These are phyloP conservation scores for Alternaria atra DNA, from an alignment of 2,329 filamentous ascomycete genomes.

Conservation along the genomic window DNA sequence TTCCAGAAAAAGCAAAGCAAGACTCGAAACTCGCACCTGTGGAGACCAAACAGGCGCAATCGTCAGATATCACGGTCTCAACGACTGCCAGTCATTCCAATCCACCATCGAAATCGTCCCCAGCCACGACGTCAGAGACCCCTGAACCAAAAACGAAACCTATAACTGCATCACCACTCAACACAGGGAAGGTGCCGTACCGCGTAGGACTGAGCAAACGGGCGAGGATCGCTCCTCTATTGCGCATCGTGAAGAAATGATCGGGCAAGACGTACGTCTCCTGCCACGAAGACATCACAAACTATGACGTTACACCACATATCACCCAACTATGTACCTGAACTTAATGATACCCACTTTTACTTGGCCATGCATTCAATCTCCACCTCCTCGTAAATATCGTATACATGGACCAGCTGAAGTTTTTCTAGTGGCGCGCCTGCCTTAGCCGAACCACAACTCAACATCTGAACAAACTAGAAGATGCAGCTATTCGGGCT, in stretches of 20 bases:
- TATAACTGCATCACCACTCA: conserved; percentile 34
- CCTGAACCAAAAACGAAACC: conserved; percentile 29
- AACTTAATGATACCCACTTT: conserved; percentile 25
- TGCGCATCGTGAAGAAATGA: conserved; percentile 58
- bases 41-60: not conserved
- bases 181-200: conserved; percentile 54
- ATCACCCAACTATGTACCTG: not conserved
- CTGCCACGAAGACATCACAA: not conserved
- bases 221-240: conserved; percentile 58
- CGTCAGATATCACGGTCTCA: not conserved
- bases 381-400: conserved; percentile 2
- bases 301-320: not conserved
- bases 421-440: not conserved
- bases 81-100: not conserved
- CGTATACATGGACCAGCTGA: not conserved
- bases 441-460: not conserved
- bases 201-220: conserved; percentile 61
- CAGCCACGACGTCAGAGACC: conserved; percentile 12
- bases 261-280: not conserved
- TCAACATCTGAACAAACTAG: not conserved
- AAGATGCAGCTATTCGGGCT: not conserved
- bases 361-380: conserved; percentile 1
- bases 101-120: not conserved
- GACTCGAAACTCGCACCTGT: not conserved
- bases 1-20: not conserved